Base-by-base conservation (phyloP, 2,329 filamentous ascomycete genomes). In the Purpureocillium lavendulum region DNA sequence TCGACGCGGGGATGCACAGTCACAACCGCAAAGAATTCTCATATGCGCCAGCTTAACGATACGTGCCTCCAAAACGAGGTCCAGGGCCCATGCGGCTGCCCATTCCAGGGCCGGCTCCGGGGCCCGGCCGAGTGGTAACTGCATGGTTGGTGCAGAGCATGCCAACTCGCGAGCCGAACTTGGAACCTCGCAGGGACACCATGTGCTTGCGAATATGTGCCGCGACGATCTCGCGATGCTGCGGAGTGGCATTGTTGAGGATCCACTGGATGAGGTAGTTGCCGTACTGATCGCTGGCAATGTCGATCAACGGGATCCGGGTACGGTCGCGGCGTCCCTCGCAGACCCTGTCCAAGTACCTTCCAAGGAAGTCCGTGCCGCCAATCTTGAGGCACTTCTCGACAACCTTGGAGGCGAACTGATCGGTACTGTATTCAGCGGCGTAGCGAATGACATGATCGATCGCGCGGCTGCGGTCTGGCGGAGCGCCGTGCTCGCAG, bases 241-340 rank as follows among this genome's bases (percentile, higher is more conserved):
- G 87, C 40, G 84, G 71, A 42, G 82, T 80, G 45, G 87, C 84
- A 59, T 96, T 86, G 52, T 87, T 89, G 56, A 98, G 72, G 56
- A 98, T 92, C 77, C 94, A 95, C 63, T 98, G 92, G 47, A 98
- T 86, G 47, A 98, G 75, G 57, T 98, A 98, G 66, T 98, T 98
- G 52, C 92, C 92, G 57, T 97, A 98, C 62, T 98, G 94, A 59
- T 98, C 94, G 55, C 92, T 94, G 47, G 92, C 87, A 66, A 97
- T 97, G 58, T 98, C 90, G 59, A 98, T 97, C 52, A 98, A 72
- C 3, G 92, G 90, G 66, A 97, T 97, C 40, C 92, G 88, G 44
- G 92, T 90, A 49, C 92, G 85, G 58, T 96, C 89, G 33, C 82
- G 71, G 45, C 87, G 86, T 42, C 87, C 87, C 60, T 95, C 90